phyloP scores from a whole-genome alignment of 352 stramenopile species.

The Elongisporangium prolatum region DNA sequence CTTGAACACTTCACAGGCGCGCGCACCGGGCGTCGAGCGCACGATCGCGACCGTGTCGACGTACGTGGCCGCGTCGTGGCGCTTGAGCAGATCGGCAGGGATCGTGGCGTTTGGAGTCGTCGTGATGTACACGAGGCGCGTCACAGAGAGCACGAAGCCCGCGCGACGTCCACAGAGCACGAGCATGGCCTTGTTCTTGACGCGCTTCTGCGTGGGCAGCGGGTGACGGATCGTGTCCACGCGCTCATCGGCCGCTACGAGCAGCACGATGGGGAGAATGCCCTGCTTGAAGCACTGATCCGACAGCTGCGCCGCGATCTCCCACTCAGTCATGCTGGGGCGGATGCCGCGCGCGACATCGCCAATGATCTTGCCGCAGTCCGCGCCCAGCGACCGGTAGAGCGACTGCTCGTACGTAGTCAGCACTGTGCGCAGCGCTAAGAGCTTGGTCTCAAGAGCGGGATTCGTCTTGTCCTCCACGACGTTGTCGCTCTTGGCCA shows the following conservation, averaged over 20 bases:
- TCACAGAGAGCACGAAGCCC: conserved; percentile 56
- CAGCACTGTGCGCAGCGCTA: conserved; percentile 34
- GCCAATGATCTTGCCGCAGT: conserved; percentile 64
- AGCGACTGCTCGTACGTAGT: conserved; percentile 50
- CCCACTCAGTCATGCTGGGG: conserved; percentile 48
- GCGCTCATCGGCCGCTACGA: conserved; percentile 65
- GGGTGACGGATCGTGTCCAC: conserved; percentile 62
- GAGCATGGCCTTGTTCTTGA: conserved; percentile 74
- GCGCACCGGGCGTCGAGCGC: conserved; percentile 24
- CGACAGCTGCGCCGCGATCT: conserved; percentile 40
- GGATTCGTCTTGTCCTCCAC: conserved; percentile 24
- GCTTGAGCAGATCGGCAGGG: conserved; percentile 36
- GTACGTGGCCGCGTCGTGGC: conserved; percentile 63
- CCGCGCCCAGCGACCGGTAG: conserved; percentile 43
- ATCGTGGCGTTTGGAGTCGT: conserved; percentile 24
- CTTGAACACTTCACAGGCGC: conserved; percentile 43
- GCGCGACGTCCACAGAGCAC: conserved; percentile 66
- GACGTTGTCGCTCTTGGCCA: conserved; percentile 35
- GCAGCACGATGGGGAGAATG: conserved; percentile 53
- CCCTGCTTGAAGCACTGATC: conserved; percentile 27
- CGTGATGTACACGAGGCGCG: conserved; percentile 64
- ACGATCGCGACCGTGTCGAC: conserved; percentile 59
- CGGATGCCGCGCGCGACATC: conserved; percentile 36
- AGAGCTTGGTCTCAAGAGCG: conserved; percentile 24
- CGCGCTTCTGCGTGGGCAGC: conserved; percentile 58